Conservation (phyloP, 169 alveolate species). For the Plasmodium coatneyi region DNA sequence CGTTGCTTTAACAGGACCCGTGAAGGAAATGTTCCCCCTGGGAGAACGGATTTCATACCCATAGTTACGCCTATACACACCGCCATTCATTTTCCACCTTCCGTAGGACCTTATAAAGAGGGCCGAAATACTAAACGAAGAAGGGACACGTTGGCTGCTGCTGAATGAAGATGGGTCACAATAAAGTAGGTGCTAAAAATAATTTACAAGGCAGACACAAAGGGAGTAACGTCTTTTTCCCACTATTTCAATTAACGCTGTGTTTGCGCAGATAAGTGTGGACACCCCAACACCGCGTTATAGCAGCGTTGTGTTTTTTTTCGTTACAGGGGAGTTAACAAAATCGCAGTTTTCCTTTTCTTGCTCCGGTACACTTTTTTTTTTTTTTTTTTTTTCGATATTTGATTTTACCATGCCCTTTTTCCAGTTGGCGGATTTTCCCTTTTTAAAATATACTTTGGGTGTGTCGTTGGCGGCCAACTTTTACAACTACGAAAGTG, state of each 20-base stretch:
- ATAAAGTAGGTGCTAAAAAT: neutral
- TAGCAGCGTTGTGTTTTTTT: neutral
- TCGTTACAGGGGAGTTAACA: neutral
- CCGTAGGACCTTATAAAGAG: conserved; percentile 28
- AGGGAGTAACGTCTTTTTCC: neutral
- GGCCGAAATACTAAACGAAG: conserved; percentile 70
- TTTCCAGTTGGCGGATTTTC: neutral
- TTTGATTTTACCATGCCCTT: neutral
- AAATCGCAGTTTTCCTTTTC: neutral
- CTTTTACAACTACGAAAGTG: neutral
- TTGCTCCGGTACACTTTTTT: neutral
- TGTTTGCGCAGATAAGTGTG: neutral
- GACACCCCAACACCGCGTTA: neutral
- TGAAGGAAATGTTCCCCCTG: neutral
- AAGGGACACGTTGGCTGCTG: conserved; percentile 42
- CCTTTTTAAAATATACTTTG: neutral
- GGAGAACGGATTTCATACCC: neutral
- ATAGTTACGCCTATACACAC: neutral
- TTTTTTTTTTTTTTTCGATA: neutral
- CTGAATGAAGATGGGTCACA: conserved; percentile 11
- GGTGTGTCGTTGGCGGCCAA: neutral
- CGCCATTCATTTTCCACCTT: neutral
- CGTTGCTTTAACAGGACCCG: neutral
- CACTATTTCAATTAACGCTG: neutral
- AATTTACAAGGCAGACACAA: neutral